Base-by-base conservation (phyloP, 805 yeast species). In the Diddensiella santjacobensis region DNA sequence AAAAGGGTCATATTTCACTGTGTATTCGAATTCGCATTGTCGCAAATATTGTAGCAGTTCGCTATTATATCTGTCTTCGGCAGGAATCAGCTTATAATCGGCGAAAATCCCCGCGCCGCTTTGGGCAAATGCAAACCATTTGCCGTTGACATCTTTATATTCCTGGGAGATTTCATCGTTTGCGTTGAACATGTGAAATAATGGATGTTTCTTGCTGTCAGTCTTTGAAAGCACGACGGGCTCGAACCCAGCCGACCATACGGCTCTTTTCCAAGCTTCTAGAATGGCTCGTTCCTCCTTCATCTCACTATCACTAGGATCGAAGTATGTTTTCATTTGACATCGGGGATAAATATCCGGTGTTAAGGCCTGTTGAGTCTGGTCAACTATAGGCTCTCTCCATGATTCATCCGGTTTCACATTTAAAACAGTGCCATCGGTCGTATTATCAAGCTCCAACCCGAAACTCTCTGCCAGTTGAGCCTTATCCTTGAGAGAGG, bases 161-260 rank as follows among this genome's bases (percentile, higher is more conserved):
- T 46, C 45, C 20, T 45, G 48, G 15, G 37, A n/a, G n/a, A 50
- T 15, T 3, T 26, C 47, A 2, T 22, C 39, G 19, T 49, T 26
- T 15, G 29, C 15, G 10, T 22, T 44, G 20, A 58, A 51, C 19
- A 44, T 46, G 6, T 29, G 38, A 44, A 44, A 62, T 23, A 42
- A 38, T 10, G 47, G 47, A 38, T 58, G 58, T 22, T 33, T 30
- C 37, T 48, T 38, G 30, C 58, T 49, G 29, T 58, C 53, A 11
- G 41, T 35, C 8, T 30, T 20, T n/a, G 46, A 50, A 15, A 61
- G 53, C 2, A 62, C 58, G 17, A 51, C 51, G 4, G 66, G 66
- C 37, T 54, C 52, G 42, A 62, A 59, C 6, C 66, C 66, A 8
- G 42, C 44, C 3, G 63, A 54, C 58, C 58, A 61, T 51, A 56